Percentiles rank a stretch among this genome's conserved stretches.
These are phyloP conservation scores for Trapa incisa DNA, from an alignment of 345 rosid genomes.

Conservation along the genomic window DNA sequence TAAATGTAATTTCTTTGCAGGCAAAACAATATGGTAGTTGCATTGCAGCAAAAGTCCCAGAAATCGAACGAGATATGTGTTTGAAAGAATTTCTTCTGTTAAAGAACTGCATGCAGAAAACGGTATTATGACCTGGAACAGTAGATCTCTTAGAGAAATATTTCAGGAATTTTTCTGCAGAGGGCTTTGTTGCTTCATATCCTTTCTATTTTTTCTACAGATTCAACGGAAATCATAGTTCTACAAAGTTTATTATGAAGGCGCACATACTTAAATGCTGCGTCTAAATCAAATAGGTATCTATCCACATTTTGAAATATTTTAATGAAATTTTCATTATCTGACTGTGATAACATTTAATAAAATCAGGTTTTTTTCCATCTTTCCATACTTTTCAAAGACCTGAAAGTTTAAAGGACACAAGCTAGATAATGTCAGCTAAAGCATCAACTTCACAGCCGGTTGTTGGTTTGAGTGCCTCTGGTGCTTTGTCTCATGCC, in stretches of 20 bases:
- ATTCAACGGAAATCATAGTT: constrained; percentile 9
- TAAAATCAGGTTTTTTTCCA: background rate
- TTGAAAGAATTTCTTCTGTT: constrained; percentile 77
- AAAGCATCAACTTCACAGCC: constrained; percentile 61
- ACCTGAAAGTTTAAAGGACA: background rate
- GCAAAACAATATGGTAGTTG: constrained; percentile 85
- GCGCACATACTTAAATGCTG: background rate
- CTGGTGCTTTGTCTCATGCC: constrained; percentile 78
- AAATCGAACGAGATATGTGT: constrained; percentile 74
- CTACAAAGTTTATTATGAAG: background rate
- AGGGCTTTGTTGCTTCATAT: background rate
- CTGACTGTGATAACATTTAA: background rate
- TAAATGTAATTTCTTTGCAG: constrained; percentile 23
- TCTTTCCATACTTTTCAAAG: background rate
- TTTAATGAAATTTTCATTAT: background rate
- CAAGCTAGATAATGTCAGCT: constrained; percentile 33
- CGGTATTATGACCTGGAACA: constrained; percentile 34
- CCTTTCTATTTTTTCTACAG: background rate
- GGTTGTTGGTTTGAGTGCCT: constrained; percentile 35
- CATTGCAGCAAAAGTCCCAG: constrained; percentile 75
- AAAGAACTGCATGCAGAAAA: constrained; percentile 80
- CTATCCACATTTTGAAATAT: background rate
- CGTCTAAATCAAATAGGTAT: background rate
- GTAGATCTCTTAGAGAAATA: background rate
- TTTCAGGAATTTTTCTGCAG: background rate